Evolutionary conservation across 75 land plant species (phyloP), one percentile per base, ranked within the genome.

Genomic region (Chamaecyparis obtusa): DNA sequence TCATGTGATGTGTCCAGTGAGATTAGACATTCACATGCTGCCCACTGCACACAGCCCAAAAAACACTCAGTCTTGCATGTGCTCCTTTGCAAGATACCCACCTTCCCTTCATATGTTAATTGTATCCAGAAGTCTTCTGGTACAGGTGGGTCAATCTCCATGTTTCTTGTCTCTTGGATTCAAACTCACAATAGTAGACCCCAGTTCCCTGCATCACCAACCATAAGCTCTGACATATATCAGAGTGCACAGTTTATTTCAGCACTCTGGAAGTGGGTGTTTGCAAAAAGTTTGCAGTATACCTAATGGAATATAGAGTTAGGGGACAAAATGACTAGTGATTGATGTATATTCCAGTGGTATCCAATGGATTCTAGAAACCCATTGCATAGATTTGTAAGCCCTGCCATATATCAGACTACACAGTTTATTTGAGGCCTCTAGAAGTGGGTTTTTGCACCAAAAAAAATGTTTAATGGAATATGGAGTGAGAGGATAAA

Each of bases 101-200:
- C 15, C 51, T 27, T n/a, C 49, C n/a, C 49, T 44, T 0, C 83
- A 81, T n/a, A 11, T 19, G 39, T 41, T 43, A 11, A 43, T n/a
- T 81, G 83, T 49, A 24, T 46, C 51, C n/a, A 27, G 27, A 81
- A 81, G 51, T 41, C 14, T 81, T 81, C 11, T 41, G 44, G 83
- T 39, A 81, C 83, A 81, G n/a, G 83, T 81, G 83, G 83, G 83
- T 81, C 83, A 81, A 11, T 46, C 83, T 78, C 83, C 83, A 81
- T 44, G 46, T 51, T 32, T 33, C 35, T 21, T 46, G 33, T 81
- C 83, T 44, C 30, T 27, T 44, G 30, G 32, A 46, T 81, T 80
- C 83, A 80, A 81, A 81, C 11, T 32, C 0, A 24, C 24, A 41
- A 79, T 79, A 19, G 43, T 39, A 79, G 46, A 79, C 27, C 9